Conservation (phyloP, 192 early-diverging fungal genomes). For the Dissophora ornata region DNA sequence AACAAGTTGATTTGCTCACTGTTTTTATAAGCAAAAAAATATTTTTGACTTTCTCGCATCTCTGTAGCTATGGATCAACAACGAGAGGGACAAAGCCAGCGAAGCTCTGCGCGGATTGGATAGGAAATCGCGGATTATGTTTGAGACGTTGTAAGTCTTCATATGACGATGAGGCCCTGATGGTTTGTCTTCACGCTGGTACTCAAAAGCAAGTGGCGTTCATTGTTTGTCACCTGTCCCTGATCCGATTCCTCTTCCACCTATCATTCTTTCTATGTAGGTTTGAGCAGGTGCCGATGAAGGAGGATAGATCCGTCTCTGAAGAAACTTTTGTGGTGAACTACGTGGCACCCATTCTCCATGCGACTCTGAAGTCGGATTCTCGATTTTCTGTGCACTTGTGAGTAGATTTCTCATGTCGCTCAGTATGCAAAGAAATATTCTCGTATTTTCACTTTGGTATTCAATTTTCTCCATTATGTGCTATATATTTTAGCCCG, state of each 20-base stretch:
- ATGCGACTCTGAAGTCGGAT: constrained; percentile 6
- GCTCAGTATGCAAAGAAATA: background rate
- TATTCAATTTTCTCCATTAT: constrained; percentile 2
- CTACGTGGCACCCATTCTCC: constrained; percentile 20
- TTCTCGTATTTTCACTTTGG: constrained; percentile 6
- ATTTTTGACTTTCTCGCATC: background rate
- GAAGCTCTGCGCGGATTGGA: constrained; percentile 6
- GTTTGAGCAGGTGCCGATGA: constrained; percentile 12
- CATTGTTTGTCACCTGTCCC: background rate
- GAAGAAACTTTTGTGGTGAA: constrained; percentile 32
- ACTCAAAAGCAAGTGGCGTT: constrained; percentile 1
- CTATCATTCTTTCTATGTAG: constrained; percentile 8
- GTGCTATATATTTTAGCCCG: constrained; percentile 12
- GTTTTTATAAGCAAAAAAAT: constrained; percentile 2
- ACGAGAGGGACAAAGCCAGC: background rate
- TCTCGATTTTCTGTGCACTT: constrained; percentile 15
- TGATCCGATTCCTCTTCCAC: background rate
- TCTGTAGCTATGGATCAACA: background rate
- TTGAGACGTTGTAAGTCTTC: constrained; percentile 32
- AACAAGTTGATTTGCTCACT: background rate
- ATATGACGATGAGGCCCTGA: background rate
- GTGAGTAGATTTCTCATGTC: constrained; percentile 17
- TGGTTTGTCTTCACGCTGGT: background rate
- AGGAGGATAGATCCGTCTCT: constrained; percentile 25
- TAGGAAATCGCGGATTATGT: constrained; percentile 14